Evolutionary conservation across 2,329 filamentous ascomycete genomes (phyloP).

Genomic region (Fusarium sp.): DNA sequence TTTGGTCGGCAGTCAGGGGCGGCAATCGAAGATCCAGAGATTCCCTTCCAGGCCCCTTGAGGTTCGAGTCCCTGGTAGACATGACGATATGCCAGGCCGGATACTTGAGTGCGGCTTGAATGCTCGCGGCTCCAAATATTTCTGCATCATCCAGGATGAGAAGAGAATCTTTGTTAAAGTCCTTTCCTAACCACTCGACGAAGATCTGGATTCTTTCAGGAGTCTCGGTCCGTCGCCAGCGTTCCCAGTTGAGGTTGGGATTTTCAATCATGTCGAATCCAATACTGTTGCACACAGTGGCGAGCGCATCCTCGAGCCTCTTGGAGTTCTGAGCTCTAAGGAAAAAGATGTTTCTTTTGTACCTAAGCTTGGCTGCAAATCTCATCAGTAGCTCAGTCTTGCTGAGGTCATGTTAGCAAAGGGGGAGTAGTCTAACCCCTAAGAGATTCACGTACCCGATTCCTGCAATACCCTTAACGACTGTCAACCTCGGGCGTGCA

Average conservation of each 20-base stretch:
- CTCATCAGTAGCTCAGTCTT: background rate
- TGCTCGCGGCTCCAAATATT: background rate
- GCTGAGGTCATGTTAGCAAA: too few relatives aligned
- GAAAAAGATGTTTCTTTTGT: background rate
- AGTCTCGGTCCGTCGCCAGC: background rate
- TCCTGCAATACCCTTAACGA: background rate
- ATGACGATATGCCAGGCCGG: background rate
- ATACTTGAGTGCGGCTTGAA: background rate
- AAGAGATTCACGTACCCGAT: too few relatives aligned
- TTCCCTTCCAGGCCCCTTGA: background rate
- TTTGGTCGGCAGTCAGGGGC: background rate
- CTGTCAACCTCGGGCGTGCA: background rate
- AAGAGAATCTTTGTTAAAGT: background rate
- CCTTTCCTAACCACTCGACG: background rate
- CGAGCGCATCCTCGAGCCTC: background rate
- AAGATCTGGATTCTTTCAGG: background rate
- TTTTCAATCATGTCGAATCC: background rate
- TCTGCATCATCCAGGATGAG: conserved; percentile 1
- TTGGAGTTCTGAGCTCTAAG: background rate
- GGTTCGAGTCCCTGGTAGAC: background rate
- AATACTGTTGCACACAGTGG: background rate
- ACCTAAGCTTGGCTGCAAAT: background rate
- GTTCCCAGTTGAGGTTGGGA: background rate
- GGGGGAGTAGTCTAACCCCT: too few relatives aligned
- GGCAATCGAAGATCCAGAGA: background rate